These are phyloP conservation scores for Gnetum montanum DNA, from an alignment of 75 land plant species.

Conservation along the genomic window DNA sequence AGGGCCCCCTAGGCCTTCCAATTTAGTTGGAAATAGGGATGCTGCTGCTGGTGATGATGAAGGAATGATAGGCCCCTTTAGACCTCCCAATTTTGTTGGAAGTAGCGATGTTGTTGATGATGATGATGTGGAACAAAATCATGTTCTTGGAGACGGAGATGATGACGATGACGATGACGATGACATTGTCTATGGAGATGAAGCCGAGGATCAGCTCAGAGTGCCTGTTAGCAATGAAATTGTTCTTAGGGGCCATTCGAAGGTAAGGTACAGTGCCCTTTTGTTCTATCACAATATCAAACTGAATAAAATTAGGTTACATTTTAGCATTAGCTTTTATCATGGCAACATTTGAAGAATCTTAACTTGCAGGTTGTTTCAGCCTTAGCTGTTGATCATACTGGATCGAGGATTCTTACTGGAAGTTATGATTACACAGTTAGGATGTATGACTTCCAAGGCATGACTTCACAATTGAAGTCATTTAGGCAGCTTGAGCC, in stretches of 20 bases:
- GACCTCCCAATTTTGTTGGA: background rate
- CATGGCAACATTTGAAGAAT: background rate
- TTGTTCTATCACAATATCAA: conserved; percentile 5
- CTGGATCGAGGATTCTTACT: conserved; percentile 93
- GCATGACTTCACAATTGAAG: conserved; percentile 81
- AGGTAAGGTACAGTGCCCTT: conserved; percentile 34
- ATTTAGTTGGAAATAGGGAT: conserved; percentile 4
- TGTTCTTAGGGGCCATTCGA: conserved; percentile 83
- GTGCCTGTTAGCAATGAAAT: conserved; percentile 93
- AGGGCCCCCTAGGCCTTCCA: conserved; percentile 21
- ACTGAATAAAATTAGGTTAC: too few species aligned
- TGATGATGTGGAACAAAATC: conserved; percentile 24
- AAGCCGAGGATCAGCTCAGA: conserved; percentile 36
- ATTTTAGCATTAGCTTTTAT: too few species aligned
- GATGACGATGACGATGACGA: conserved; percentile 29
- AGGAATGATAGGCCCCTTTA: conserved; percentile 24
- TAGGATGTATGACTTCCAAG: conserved; percentile 98
- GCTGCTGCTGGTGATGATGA: too few species aligned
- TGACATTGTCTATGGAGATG: conserved; percentile 11
- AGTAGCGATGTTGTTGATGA: conserved; percentile 19
- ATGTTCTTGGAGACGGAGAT: too few species aligned
- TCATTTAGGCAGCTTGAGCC: conserved; percentile 96
- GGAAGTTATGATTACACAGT: conserved; percentile 94
- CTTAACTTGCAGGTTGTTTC: conserved; percentile 62
- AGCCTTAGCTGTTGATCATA: conserved; percentile 87